Conservation (phyloP, 768 basidiomycete species). For the Amanita rimosa region DNA sequence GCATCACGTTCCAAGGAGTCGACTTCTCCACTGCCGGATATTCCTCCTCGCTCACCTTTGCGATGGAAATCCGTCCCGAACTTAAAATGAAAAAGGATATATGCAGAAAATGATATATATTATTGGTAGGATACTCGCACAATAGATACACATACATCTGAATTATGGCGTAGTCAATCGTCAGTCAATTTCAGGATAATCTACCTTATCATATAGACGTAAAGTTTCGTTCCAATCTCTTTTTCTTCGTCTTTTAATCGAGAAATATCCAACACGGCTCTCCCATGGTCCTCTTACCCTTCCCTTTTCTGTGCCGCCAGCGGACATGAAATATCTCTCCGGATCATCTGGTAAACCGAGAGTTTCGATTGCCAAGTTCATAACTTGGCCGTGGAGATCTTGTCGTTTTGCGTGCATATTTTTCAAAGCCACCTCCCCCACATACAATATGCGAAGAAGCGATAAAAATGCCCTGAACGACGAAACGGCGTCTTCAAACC, state of each 20-base stretch:
- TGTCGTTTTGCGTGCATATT: constrained; percentile 40
- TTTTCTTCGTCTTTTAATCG: constrained; percentile 65
- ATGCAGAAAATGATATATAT: neutral
- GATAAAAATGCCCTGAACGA: constrained; percentile 65
- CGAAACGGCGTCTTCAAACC: constrained; percentile 78
- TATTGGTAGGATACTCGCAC: neutral
- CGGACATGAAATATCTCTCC: constrained; percentile 48
- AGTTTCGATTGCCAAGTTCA: constrained; percentile 45
- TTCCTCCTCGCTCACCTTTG: constrained; percentile 1
- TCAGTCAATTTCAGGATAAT: constrained; percentile 55
- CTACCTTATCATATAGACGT: constrained; percentile 70
- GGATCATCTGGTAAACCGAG: constrained; percentile 61
- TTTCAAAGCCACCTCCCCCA: constrained; percentile 47
- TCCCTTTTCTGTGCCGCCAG: constrained; percentile 61
- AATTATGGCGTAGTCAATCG: neutral
- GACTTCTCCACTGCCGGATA: neutral
- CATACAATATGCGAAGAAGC: constrained; percentile 47
- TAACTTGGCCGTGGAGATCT: constrained; percentile 53
- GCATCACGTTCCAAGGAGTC: neutral
- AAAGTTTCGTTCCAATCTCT: constrained; percentile 87
- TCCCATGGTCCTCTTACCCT: constrained; percentile 60
- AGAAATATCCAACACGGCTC: constrained; percentile 66
- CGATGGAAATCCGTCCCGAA: neutral
- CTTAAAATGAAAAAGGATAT: neutral
- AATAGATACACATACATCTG: too few relatives aligned